phyloP scores from a whole-genome alignment of 768 basidiomycete species.

The Nidula microcarpa region DNA sequence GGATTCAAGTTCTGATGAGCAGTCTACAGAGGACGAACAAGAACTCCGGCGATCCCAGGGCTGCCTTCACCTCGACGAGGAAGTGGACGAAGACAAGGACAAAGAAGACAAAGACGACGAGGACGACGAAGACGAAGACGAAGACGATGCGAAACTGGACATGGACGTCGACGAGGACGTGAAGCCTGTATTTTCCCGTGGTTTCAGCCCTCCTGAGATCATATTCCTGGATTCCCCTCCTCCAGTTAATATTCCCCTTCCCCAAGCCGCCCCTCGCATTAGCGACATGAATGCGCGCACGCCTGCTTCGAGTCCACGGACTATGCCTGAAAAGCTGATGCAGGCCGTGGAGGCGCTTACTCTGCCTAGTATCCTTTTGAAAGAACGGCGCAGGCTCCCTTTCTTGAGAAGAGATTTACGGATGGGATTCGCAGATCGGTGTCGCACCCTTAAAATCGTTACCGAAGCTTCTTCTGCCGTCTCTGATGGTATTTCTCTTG shows the following conservation, averaged over 20 bases:
- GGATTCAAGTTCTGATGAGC: no score
- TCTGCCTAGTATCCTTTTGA: conserved; percentile 2
- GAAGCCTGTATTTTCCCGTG: conserved; percentile 6
- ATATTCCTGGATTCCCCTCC: conserved; percentile 5
- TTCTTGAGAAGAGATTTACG: conserved; percentile 9
- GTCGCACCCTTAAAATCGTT: conserved; percentile 1
- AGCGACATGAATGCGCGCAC: not conserved
- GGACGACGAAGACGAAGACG: not conserved
- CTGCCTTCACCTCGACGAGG: no score
- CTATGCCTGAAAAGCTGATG: not conserved
- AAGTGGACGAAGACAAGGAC: no score
- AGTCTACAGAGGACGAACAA: no score
- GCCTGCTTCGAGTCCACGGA: not conserved
- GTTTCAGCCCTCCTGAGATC: conserved; percentile 3
- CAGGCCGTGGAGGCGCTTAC: conserved; percentile 3
- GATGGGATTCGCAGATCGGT: conserved; percentile 8
- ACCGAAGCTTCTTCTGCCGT: not conserved
- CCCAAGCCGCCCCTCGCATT: conserved; percentile 7
- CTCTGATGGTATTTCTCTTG: not conserved
- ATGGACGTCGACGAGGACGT: not conserved
- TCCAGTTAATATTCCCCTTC: conserved; percentile 10
- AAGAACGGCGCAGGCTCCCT: conserved; percentile 6
- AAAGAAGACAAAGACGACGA: conserved; percentile 1
- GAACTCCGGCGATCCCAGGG: no score
- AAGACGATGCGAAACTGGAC: not conserved